phyloP scores from a whole-genome alignment of 1,139 yeast species.

The Yamadazyma membranifaciens region DNA sequence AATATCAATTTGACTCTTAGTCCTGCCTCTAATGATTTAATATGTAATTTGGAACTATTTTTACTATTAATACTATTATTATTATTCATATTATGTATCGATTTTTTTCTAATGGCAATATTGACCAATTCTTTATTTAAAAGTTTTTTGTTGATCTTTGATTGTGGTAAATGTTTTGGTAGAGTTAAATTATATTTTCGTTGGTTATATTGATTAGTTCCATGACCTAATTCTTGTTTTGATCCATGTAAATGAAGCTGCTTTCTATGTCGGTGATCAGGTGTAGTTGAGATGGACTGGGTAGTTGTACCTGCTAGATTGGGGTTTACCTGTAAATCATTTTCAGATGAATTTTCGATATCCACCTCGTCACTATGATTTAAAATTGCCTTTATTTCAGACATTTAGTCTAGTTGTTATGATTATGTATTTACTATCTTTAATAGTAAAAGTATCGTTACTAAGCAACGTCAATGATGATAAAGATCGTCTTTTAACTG shows the following conservation, averaged over 20 bases:
- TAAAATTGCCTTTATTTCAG: constrained; percentile 13
- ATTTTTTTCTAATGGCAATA: constrained; percentile 41
- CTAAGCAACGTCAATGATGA: no score
- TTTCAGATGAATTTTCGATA: constrained; percentile 13
- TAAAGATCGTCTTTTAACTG: no score
- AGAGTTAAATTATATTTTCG: constrained; percentile 1
- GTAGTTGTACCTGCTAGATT: background rate
- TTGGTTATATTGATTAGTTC: constrained; percentile 12
- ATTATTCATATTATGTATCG: constrained; percentile 6
- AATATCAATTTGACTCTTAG: constrained; percentile 47
- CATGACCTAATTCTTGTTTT: constrained; percentile 10
- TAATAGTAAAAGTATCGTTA: no score
- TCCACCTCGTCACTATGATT: constrained; percentile 17
- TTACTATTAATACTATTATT: background rate
- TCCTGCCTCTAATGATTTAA: constrained; percentile 54
- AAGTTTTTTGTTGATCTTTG: constrained; percentile 24
- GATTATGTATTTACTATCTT: no score
- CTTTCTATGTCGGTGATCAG: no score
- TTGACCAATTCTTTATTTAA: constrained; percentile 30
- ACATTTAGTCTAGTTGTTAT: constrained; percentile 10
- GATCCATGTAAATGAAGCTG: constrained; percentile 8
- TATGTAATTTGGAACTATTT: constrained; percentile 35
- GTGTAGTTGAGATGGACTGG: background rate
- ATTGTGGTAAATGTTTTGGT: constrained; percentile 17
- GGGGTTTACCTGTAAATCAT: constrained; percentile 4